These are phyloP conservation scores for Epichloe uncinata DNA, from an alignment of 2,329 filamentous ascomycete genomes.

Conservation along the genomic window DNA sequence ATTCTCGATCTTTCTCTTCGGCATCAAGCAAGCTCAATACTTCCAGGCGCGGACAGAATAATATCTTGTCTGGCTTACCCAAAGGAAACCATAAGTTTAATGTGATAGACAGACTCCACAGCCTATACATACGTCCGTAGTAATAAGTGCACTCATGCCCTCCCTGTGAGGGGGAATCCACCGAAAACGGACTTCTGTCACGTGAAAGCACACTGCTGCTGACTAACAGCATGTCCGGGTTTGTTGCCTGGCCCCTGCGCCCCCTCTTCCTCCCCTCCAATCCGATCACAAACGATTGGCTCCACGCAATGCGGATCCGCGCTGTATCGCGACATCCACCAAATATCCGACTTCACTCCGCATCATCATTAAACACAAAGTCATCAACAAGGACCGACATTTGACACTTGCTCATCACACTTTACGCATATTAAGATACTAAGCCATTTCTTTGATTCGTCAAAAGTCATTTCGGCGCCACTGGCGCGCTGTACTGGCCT, in stretches of 20 bases:
- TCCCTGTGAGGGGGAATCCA: no score
- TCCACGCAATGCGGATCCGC: slow-evolving; percentile 2
- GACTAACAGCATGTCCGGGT: not conserved
- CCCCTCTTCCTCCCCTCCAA: not conserved
- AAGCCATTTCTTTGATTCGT: slow-evolving; percentile 9
- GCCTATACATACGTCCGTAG: no score
- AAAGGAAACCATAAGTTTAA: no score
- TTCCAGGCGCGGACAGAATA: no score
- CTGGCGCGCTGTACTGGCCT: slow-evolving; percentile 1
- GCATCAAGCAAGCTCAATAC: no score
- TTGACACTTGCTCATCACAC: slow-evolving; percentile 16
- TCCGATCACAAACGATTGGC: not conserved
- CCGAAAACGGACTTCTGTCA: not conserved
- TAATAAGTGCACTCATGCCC: no score
- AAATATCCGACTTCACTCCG: slow-evolving; percentile 8
- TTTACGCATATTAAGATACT: slow-evolving; percentile 11
- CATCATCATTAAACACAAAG: slow-evolving; percentile 8
- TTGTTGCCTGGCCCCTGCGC: not conserved
- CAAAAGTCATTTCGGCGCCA: slow-evolving; percentile 1
- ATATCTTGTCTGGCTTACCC: no score
- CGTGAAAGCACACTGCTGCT: not conserved
- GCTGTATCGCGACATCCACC: slow-evolving; percentile 6
- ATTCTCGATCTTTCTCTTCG: not conserved
- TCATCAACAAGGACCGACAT: slow-evolving; percentile 6
- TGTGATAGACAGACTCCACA: no score